Conservation (phyloP, 805 yeast genomes). For the Metschnikowia picachoensis region DNA sequence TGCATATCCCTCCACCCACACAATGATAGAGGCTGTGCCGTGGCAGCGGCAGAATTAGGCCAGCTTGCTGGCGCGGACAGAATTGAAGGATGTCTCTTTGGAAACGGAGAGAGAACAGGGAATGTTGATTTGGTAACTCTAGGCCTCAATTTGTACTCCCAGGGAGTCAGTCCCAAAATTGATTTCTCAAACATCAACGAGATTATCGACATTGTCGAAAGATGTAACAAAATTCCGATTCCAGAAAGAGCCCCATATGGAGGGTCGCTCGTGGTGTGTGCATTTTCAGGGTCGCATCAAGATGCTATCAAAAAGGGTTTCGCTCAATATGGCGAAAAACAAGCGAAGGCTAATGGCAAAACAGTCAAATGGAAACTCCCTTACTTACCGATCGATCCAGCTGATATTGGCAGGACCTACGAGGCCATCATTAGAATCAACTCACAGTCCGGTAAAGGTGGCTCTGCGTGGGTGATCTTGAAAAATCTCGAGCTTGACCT, state of each 20-base stretch:
- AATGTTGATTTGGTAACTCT: constrained; percentile 78
- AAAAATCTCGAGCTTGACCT: constrained; percentile 72
- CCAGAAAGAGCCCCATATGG: constrained; percentile 80
- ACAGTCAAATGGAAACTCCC: constrained; percentile 65
- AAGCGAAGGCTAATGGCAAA: constrained; percentile 31
- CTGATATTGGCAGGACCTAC: constrained; percentile 82
- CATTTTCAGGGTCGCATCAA: constrained; percentile 83
- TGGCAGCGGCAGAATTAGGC: constrained; percentile 84
- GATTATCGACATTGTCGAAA: constrained; percentile 69
- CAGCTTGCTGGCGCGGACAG: constrained; percentile 85
- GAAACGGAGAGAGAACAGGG: constrained; percentile 87
- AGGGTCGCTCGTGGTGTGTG: constrained; percentile 78
- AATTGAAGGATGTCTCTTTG: constrained; percentile 81
- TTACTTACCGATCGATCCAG: constrained; percentile 79
- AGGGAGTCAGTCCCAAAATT: constrained; percentile 66
- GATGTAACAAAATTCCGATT: constrained; percentile 77
- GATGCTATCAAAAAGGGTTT: constrained; percentile 87
- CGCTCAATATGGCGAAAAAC: constrained; percentile 41
- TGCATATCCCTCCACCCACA: constrained; percentile 79
- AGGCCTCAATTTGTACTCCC: constrained; percentile 74
- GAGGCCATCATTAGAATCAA: constrained; percentile 89
- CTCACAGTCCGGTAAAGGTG: constrained; percentile 87
- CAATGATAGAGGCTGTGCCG: constrained; percentile 84
- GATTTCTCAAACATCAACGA: constrained; percentile 67
- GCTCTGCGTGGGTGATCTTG: constrained; percentile 83